Base-by-base conservation (phyloP, 1,284 basidiomycete genomes). In the Leccinum pallidistipes region DNA sequence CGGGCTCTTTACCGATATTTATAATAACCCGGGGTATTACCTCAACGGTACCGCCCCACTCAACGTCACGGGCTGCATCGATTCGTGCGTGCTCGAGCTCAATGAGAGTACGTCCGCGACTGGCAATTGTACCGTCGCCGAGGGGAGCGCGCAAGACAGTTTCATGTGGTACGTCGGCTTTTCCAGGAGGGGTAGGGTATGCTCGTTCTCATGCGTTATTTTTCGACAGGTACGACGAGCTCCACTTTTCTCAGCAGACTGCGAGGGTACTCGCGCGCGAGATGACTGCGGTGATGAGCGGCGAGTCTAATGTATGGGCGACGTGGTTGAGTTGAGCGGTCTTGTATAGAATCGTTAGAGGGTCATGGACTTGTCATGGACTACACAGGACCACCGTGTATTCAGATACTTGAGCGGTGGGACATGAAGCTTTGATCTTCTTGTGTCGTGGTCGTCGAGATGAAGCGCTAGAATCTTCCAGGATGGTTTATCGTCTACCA, bases 41-140 rank as follows among this genome's bases (percentile, higher is more conserved):
- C 64, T 79, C 32, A 76, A 76, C 53, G 77, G 77, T 7, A 78
- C 77, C 1, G 69, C 65, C 0, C 69, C 76, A 9, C 59, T 68
- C 51, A 78, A 74, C 58, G 72, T 76, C 24, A 75, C 70, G 0
- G 69, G 73, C 1, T 70, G 69, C 31, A 59, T 73, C 43, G 53
- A 70, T 12, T 64, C 74, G 7, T 78, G 76, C 56, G 68, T 75
- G 16, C 69, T 66, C 49, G 47, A 62, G 31, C 59, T 66, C 47
- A 62, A 67, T 59, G 69, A 68, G 53, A 66, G 60, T 36, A 61
- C 59, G 12, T 40, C 14, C 12, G 63, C 62, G 32, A 43, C 62
- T 2, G 67, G 24, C 3, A 16, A 56, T 43, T 76, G 76, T 54
- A 75, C 74, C 16, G 60, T 69, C 12, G 70, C 64, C 1, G 56